Percentiles rank a stretch among this genome's conserved stretches.
phyloP scores from a whole-genome alignment of 495 filamentous ascomycete species.

The Penicillium odoratum region DNA sequence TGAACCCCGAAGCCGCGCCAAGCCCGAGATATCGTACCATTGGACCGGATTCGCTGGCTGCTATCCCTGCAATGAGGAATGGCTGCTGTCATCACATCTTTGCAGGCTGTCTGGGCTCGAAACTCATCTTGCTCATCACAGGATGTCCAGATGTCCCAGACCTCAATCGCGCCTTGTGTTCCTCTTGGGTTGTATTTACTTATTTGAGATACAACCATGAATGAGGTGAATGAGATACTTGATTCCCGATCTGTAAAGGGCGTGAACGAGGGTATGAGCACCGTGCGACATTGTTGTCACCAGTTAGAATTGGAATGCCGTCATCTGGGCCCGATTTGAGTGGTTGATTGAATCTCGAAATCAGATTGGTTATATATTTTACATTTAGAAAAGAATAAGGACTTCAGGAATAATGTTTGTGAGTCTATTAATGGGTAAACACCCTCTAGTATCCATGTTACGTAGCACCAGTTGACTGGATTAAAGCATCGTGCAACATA shows the following conservation, averaged over 20 bases:
- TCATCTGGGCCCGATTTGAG: background rate
- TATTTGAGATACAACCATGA: slow-evolving; percentile 5
- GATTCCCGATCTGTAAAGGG: slow-evolving; percentile 1
- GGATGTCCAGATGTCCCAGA: no score
- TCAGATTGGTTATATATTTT: background rate
- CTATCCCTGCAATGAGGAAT: slow-evolving; percentile 4
- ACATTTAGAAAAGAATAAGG: background rate
- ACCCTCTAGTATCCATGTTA: background rate
- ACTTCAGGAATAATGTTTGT: background rate
- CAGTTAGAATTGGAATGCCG: slow-evolving; percentile 6
- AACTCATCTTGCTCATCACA: background rate
- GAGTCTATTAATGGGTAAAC: background rate
- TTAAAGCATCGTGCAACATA: background rate
- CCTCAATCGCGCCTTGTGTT: background rate
- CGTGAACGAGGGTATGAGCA: background rate
- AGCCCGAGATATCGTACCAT: background rate
- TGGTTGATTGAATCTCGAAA: background rate
- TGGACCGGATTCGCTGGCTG: slow-evolving; percentile 1
- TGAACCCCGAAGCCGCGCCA: background rate
- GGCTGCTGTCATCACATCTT: slow-evolving; percentile 9
- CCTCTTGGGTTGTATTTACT: background rate
- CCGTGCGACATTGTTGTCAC: background rate
- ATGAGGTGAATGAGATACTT: background rate
- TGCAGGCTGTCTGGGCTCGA: background rate
- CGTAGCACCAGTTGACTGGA: background rate